These are phyloP conservation scores for Aspergillus eucalypticola DNA, from an alignment of 2,329 filamentous ascomycete species.

Conservation along the genomic window DNA sequence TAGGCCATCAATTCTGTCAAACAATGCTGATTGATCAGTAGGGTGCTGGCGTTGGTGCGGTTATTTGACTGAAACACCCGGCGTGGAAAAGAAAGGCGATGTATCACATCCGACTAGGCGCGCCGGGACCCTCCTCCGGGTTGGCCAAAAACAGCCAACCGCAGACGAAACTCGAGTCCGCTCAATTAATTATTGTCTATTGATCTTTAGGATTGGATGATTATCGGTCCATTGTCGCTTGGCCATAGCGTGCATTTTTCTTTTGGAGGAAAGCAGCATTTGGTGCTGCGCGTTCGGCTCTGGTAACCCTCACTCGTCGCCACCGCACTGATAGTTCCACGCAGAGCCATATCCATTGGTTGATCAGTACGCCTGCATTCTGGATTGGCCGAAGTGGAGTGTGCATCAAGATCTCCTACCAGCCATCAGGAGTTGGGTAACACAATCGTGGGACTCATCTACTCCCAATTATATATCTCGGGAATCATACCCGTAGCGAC, in stretches of 20 bases:
- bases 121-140: neutral
- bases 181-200: neutral
- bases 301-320: neutral
- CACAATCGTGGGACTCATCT: neutral
- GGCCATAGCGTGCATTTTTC: neutral
- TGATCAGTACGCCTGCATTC: neutral
- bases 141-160: neutral
- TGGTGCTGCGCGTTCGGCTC: neutral
- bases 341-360: neutral
- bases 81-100: conserved; percentile 11
- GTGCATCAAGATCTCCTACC: neutral
- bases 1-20: neutral
- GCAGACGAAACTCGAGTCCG: neutral
- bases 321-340: conserved; percentile 4
- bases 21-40: neutral
- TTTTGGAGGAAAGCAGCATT: neutral
- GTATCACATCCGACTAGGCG: conserved; percentile 14
- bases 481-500: neutral
- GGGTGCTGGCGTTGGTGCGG: neutral
- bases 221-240: neutral
- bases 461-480: neutral
- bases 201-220: neutral
- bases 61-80: conserved; percentile 6
- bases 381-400: conserved; percentile 1
- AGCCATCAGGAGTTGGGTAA: neutral